A percentile compares a stretch with the other conserved stretches of the same genome.
These are phyloP conservation scores for Lactarius sp. DNA, from an alignment of 768 basidiomycete species.

Conservation along the genomic window DNA sequence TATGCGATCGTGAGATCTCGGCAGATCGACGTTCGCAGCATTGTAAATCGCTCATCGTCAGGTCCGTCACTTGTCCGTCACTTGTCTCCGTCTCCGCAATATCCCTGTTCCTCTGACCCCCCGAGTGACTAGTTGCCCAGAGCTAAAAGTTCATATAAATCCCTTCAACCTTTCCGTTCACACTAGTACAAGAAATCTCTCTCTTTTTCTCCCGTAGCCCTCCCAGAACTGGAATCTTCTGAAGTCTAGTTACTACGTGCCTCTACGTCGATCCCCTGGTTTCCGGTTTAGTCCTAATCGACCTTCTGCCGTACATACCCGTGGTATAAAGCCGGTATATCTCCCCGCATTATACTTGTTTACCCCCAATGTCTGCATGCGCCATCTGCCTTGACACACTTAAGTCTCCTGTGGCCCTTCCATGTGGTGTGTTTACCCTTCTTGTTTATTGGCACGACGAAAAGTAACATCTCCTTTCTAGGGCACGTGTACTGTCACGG, in stretches of 20 bases:
- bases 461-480: background rate
- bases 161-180: background rate
- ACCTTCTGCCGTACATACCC: slow-evolving; percentile 4
- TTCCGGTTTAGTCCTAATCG: background rate
- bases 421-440: slow-evolving; percentile 20
- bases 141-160: background rate
- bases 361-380: slow-evolving; percentile 19
- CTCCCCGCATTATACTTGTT: background rate
- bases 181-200: background rate
- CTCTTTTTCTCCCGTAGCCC: background rate
- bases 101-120: background rate
- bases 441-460: background rate
- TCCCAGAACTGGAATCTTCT: background rate
- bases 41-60: too few relatives aligned
- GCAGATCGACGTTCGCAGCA: too few relatives aligned
- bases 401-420: slow-evolving; percentile 20
- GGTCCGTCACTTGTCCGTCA: too few relatives aligned
- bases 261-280: background rate
- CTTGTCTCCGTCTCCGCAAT: background rate
- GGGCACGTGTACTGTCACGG: slow-evolving; percentile 21
- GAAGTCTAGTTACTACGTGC: too few relatives aligned
- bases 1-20: too few relatives aligned
- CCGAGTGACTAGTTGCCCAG: background rate
- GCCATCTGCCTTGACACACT: slow-evolving; percentile 23
- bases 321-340: background rate